phyloP scores from a whole-genome alignment of 768 basidiomycete genomes.

The Neoboletus brunneissimus region DNA sequence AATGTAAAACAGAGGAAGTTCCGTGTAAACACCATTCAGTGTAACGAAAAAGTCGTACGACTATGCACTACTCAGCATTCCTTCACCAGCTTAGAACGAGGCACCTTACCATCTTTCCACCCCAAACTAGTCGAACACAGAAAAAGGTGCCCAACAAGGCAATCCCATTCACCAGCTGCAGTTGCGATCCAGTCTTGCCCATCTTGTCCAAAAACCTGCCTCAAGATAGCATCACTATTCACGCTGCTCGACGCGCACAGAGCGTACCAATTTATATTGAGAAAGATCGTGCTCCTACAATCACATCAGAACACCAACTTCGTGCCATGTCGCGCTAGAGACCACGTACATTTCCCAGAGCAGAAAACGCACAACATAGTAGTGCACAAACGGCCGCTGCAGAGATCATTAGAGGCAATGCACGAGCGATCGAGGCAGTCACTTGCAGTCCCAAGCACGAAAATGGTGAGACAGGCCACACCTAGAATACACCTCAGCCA shows the following conservation, averaged over 20 bases:
- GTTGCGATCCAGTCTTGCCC: conserved; percentile 60
- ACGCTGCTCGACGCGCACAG: background rate
- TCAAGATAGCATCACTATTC: background rate
- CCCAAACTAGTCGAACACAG: conserved; percentile 67
- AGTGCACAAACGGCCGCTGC: conserved; percentile 73
- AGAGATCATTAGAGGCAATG: conserved; percentile 1
- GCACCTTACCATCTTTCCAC: conserved; percentile 42
- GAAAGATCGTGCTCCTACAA: conserved; percentile 74
- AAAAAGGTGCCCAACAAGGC: conserved; percentile 68
- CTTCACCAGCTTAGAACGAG: background rate
- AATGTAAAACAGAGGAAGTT: conserved; percentile 52
- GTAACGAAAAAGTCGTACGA: conserved; percentile 66
- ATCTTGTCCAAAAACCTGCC: conserved; percentile 76
- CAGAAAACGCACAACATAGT: conserved; percentile 74
- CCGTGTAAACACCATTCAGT: conserved; percentile 49
- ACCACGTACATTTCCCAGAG: conserved; percentile 72
- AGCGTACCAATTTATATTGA: conserved; percentile 81
- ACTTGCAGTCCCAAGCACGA: conserved; percentile 68
- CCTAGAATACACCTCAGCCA: conserved; percentile 36
- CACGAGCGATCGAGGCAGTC: background rate
- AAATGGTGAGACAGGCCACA: conserved; percentile 62
- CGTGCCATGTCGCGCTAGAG: background rate
- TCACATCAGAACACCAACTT: conserved; percentile 5
- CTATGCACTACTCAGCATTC: conserved; percentile 35
- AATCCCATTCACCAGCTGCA: conserved; percentile 72